Conservation (phyloP, 2,329 filamentous ascomycete species). For the Aspergillus arachidicola region DNA sequence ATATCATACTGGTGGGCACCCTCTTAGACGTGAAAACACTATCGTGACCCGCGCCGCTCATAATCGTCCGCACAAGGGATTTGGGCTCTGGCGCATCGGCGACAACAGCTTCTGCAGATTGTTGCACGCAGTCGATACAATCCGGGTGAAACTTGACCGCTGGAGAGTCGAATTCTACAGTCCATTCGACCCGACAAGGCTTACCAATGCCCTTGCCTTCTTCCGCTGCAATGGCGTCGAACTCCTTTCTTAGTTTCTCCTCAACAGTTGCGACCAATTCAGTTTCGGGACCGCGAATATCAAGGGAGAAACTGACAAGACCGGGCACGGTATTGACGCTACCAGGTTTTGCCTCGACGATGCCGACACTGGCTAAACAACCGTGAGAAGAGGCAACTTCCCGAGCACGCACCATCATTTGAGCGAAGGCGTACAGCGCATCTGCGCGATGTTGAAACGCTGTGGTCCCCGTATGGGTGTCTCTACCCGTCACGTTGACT, state of each 20-base stretch:
- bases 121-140: constrained; percentile 67
- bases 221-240: constrained; percentile 61
- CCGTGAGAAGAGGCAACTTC: constrained; percentile 61
- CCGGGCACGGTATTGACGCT: constrained; percentile 76
- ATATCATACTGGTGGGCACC: constrained; percentile 68
- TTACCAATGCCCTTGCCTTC: constrained; percentile 56
- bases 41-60: constrained; percentile 67
- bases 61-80: constrained; percentile 56
- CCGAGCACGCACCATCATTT: constrained; percentile 68
- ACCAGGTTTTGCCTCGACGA: constrained; percentile 66
- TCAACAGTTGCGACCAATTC: constrained; percentile 61
- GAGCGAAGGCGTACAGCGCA: constrained; percentile 67
- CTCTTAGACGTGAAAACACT: constrained; percentile 63
- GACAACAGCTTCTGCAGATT: constrained; percentile 61
- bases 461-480: constrained; percentile 76
- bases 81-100: constrained; percentile 48
- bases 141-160: constrained; percentile 67
- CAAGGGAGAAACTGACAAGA: constrained; percentile 66
- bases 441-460: constrained; percentile 68
- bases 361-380: constrained; percentile 70
- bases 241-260: constrained; percentile 58
- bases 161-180: constrained; percentile 61
- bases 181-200: constrained; percentile 60
- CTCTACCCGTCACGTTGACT: constrained; percentile 65
- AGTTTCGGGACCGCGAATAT: constrained; percentile 65